Evolutionary conservation across 305 asterid genomes (phyloP).

Genomic region (Andrographis paniculata): DNA sequence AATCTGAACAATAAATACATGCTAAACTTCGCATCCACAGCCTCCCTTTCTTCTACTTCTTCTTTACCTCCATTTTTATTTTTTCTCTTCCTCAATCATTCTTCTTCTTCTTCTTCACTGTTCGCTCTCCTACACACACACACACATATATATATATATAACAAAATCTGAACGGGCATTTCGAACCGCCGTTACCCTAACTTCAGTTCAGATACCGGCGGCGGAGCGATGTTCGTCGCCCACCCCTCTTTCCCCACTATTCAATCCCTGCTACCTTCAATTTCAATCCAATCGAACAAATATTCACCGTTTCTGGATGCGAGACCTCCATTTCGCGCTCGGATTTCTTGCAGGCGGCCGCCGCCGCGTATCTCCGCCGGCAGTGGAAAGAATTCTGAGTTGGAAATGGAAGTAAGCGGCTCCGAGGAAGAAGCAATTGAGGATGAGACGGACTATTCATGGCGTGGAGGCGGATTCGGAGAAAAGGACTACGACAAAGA

Average conservation of each 20-base stretch:
- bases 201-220: background rate
- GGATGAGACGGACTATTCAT: slow-evolving; percentile 27
- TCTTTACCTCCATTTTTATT: too few species aligned
- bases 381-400: slow-evolving; percentile 24
- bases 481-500: slow-evolving; percentile 72
- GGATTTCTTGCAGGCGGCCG: slow-evolving; percentile 17
- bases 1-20: too few species aligned
- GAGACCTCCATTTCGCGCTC: slow-evolving; percentile 14
- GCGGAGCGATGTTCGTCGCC: slow-evolving; percentile 26
- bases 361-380: slow-evolving; percentile 14
- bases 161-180: too few species aligned
- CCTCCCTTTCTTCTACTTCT: too few species aligned
- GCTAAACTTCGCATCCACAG: too few species aligned
- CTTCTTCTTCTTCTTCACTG: too few species aligned
- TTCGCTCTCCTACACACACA: too few species aligned
- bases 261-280: slow-evolving; percentile 14
- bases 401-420: slow-evolving; percentile 23
- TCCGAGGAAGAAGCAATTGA: slow-evolving; percentile 25
- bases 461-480: slow-evolving; percentile 33
- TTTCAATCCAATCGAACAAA: slow-evolving; percentile 14
- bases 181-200: too few species aligned
- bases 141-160: too few species aligned
- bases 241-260: slow-evolving; percentile 20
- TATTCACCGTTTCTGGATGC: slow-evolving; percentile 8
- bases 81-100: too few species aligned